Percentiles rank a stretch among this genome's conserved stretches.
Evolutionary conservation across 768 basidiomycete species (phyloP).

Genomic region (Lactarius hengduanensis): DNA sequence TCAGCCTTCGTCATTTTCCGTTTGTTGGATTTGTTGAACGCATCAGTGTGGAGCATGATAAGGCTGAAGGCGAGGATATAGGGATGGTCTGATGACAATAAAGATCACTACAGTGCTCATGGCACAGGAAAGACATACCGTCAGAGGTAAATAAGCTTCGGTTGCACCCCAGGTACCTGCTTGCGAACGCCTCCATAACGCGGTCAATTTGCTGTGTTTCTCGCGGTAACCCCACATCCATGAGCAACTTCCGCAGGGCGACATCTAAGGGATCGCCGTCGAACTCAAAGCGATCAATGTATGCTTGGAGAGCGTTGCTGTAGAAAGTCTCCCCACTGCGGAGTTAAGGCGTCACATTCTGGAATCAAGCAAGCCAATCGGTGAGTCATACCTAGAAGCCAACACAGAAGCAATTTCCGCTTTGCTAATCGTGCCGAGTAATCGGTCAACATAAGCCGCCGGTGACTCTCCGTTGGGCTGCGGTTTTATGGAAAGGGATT

Average conservation of each 20-base stretch:
- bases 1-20: slow-evolving; percentile 96
- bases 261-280: slow-evolving; percentile 81
- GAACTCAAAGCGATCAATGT: slow-evolving; percentile 80
- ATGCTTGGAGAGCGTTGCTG: slow-evolving; percentile 61
- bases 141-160: slow-evolving; percentile 72
- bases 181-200: slow-evolving; percentile 93
- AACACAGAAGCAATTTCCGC: slow-evolving; percentile 78
- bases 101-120: slow-evolving; percentile 5
- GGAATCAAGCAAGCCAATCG: slow-evolving; percentile 5
- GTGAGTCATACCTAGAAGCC: slow-evolving; percentile 65
- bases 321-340: slow-evolving; percentile 72
- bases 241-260: slow-evolving; percentile 82
- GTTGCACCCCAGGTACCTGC: slow-evolving; percentile 80
- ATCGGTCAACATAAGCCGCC: slow-evolving; percentile 62
- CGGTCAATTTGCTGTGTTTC: slow-evolving; percentile 99
- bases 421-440: slow-evolving; percentile 65
- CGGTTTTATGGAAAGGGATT: slow-evolving; percentile 52
- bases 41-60: slow-evolving; percentile 98
- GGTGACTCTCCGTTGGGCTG: slow-evolving; percentile 60
- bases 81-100: slow-evolving; percentile 69
- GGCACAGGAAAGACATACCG: slow-evolving; percentile 45
- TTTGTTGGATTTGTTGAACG: slow-evolving; percentile 97
- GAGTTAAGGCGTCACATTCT: slow-evolving; percentile 9
- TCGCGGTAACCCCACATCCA: slow-evolving; percentile 87
- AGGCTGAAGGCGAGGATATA: slow-evolving; percentile 96